These are phyloP conservation scores for Gigaspora rosea DNA, from an alignment of 192 early-diverging fungal species.

Conservation along the genomic window DNA sequence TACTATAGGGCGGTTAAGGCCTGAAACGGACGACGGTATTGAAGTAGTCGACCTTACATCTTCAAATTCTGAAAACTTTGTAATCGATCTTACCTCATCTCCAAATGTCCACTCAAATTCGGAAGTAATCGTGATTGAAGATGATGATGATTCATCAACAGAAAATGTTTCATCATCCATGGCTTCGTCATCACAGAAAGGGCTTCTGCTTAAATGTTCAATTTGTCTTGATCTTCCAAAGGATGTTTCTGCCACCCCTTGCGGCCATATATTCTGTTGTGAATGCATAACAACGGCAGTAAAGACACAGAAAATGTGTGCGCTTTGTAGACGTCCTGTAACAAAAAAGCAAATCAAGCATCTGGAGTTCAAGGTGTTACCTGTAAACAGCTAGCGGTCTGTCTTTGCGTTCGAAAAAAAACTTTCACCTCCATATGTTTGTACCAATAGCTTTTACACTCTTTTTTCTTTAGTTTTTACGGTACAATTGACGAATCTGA, in stretches of 20 bases:
- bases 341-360: not conserved
- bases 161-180: not conserved
- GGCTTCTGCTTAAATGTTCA: conserved; percentile 20
- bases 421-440: too few relatives aligned
- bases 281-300: conserved; percentile 19
- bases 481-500: too few relatives aligned
- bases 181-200: not conserved
- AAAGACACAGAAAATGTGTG: conserved; percentile 21
- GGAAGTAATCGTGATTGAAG: conserved; percentile 1
- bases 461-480: too few relatives aligned
- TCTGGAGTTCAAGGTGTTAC: conserved; percentile 2
- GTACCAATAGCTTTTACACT: too few relatives aligned
- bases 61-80: not conserved
- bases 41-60: not conserved
- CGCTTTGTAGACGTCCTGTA: conserved; percentile 14
- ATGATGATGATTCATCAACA: not conserved
- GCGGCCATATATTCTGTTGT: conserved; percentile 30
- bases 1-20: too few relatives aligned
- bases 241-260: conserved; percentile 16
- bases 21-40: not conserved
- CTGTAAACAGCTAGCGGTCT: too few relatives aligned
- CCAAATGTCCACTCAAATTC: not conserved
- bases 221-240: conserved; percentile 26
- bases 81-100: conserved; percentile 4
- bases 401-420: too few relatives aligned